Base-by-base conservation (phyloP, 495 filamentous ascomycete species). In the Lophium mytilinum region DNA sequence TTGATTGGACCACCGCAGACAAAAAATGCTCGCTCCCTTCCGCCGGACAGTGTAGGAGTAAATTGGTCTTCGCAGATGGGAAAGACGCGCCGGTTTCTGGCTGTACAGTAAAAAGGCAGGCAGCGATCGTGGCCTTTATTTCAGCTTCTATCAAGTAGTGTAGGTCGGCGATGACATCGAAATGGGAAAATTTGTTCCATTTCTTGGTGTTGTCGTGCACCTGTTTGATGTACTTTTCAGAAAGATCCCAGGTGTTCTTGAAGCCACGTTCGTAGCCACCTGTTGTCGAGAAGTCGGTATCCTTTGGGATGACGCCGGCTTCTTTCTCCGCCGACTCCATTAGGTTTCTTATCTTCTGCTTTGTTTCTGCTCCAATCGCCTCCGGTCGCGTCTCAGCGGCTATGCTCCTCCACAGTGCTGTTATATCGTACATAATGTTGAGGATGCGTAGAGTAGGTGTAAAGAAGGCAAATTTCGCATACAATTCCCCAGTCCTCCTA, bases 31-130 rank as follows among this genome's bases (percentile, higher is more conserved):
- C 76, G 0, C 78, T 78, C 49, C 82, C 79, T 42, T 78, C 72
- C 37, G 78, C 78, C 0, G 85, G 83, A 58, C 82, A 84, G 40
- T 84, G 80, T n/a, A 90, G 72, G 11, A 82, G 71, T 12, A 87
- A 68, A 60, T 88, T 84, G 0, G 82, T 78, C 63, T 84, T 86
- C 49, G 73, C 71, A 17, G 80, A 73, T 12, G 80, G 73, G 30
- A 78, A 78, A 2, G 57, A 56, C 33, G 55, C 40, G 30, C 9
- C 34, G 2, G 39, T 24, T 7, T 50, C 33, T 3, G 63, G 46
- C 14, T 61, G 55, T 4, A 53, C 33, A 9, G 52, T 15, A 17
- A 53, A 35, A 4, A 66, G 56, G 37, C 50, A 59, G 10, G 55
- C 63, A 15, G 56, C 53, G 14, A 66, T 52, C 11, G 56, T 56